Evolutionary conservation across 306 rosid species (phyloP).

Genomic region (Trifolium dubium): DNA sequence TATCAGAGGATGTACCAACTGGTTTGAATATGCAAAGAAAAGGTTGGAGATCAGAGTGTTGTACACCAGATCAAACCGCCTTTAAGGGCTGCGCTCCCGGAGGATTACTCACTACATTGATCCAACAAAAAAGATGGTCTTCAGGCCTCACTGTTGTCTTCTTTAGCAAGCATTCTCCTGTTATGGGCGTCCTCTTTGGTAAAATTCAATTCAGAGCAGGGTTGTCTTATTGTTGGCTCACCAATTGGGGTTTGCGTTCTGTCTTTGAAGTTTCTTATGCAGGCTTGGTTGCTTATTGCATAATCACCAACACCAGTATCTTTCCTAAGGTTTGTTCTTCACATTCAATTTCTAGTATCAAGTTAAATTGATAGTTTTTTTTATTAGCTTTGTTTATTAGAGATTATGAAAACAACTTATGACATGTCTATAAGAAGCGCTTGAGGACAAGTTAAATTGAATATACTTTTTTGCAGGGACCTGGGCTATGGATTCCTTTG

Average conservation of each 20-base stretch:
- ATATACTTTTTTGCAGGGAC: slow-evolving; percentile 37
- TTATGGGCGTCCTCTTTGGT: slow-evolving; percentile 49
- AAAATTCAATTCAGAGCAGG: slow-evolving; percentile 61
- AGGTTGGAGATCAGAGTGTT: slow-evolving; percentile 69
- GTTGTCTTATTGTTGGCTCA: slow-evolving; percentile 54
- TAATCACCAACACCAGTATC: slow-evolving; percentile 64
- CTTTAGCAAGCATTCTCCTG: slow-evolving; percentile 58
- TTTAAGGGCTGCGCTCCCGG: slow-evolving; percentile 67
- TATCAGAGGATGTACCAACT: slow-evolving; percentile 62
- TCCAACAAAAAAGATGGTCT: slow-evolving; percentile 76
- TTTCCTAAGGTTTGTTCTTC: slow-evolving; percentile 62
- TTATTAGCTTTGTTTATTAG: no score
- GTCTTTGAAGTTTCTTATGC: slow-evolving; percentile 56
- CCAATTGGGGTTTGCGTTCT: slow-evolving; percentile 49
- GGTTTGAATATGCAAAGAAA: slow-evolving; percentile 58
- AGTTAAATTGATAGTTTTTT: background rate
- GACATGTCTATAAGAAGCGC: no score
- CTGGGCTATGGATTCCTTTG: slow-evolving; percentile 46
- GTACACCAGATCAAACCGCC: slow-evolving; percentile 51
- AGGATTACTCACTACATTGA: slow-evolving; percentile 54
- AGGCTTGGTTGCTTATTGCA: slow-evolving; percentile 58
- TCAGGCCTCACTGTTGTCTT: slow-evolving; percentile 64
- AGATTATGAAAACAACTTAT: no score
- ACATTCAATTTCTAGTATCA: slow-evolving; percentile 14
- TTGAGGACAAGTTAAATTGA: no score